These are phyloP conservation scores for Naganishia albida DNA, from an alignment of 1,284 basidiomycete genomes.

Conservation along the genomic window DNA sequence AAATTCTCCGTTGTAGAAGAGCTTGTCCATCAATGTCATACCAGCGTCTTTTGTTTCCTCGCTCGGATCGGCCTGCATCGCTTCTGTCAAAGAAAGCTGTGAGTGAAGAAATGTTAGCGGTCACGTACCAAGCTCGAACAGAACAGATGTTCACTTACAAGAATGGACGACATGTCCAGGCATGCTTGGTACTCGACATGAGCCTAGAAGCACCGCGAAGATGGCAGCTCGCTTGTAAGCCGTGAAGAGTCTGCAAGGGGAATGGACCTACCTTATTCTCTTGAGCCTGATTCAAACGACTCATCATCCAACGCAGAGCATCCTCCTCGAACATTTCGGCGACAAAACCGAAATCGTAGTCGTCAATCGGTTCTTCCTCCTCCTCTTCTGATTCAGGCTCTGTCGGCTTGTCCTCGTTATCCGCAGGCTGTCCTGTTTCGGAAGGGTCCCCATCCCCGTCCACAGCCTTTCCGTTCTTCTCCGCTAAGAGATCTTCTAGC, in stretches of 20 bases:
- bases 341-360: conserved; percentile 67
- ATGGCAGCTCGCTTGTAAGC: conserved; percentile 22
- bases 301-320: conserved; percentile 84
- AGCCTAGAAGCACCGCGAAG: conserved; percentile 63
- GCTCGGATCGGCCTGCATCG: conserved; percentile 58
- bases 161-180: conserved; percentile 84
- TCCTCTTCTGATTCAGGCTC: conserved; percentile 28
- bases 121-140: too few relatives aligned
- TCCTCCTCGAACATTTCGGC: conserved; percentile 79
- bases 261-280: conserved; percentile 73
- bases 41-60: conserved; percentile 72
- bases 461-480: conserved; percentile 34
- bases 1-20: conserved; percentile 90
- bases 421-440: conserved; percentile 30
- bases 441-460: conserved; percentile 4
- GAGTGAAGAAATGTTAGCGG: background rate
- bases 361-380: conserved; percentile 27
- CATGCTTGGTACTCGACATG: conserved; percentile 92
- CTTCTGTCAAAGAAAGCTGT: conserved; percentile 75
- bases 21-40: conserved; percentile 75
- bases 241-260: background rate
- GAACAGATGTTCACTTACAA: conserved; percentile 57
- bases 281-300: conserved; percentile 79
- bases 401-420: conserved; percentile 37
- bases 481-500: conserved; percentile 11